These are phyloP conservation scores for Starmerella stellata DNA, from an alignment of 805 yeast species.

Conservation along the genomic window DNA sequence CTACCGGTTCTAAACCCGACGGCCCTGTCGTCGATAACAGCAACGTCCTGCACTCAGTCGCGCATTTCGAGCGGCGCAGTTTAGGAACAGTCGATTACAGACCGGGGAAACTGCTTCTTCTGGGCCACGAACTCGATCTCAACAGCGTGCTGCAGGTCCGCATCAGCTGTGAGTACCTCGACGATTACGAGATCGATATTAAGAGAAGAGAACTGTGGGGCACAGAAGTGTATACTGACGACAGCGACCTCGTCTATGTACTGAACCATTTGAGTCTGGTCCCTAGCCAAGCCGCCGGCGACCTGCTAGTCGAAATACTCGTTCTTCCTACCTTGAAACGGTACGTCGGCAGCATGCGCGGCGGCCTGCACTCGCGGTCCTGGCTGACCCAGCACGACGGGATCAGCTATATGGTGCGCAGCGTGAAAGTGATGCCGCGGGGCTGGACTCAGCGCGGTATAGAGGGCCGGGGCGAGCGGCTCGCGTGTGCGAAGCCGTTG, in stretches of 20 bases:
- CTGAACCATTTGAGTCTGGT: conserved; percentile 60
- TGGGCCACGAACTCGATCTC: conserved; percentile 19
- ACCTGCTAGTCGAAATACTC: conserved; percentile 38
- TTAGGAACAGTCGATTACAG: conserved; percentile 40
- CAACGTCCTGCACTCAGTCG: conserved; percentile 26
- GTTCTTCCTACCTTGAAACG: conserved; percentile 50
- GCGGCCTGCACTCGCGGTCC: conserved; percentile 54
- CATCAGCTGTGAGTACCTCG: conserved; percentile 32
- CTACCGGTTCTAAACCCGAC: too few relatives aligned
- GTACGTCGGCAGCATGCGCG: conserved; percentile 47
- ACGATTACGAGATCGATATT: conserved; percentile 22
- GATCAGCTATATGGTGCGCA: conserved; percentile 41
- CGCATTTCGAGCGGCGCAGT: conserved; percentile 29
- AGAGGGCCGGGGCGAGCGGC: conserved; percentile 4
- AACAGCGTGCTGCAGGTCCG: conserved; percentile 35
- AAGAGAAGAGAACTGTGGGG: conserved; percentile 64
- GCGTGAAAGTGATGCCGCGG: conserved; percentile 8
- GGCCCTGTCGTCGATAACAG: neutral
- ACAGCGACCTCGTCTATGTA: conserved; percentile 63
- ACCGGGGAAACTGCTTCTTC: conserved; percentile 17
- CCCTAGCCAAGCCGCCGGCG: conserved; percentile 23
- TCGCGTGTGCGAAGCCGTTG: neutral
- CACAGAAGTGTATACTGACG: conserved; percentile 81
- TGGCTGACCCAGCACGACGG: conserved; percentile 73
- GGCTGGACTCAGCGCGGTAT: conserved; percentile 10